phyloP scores from a whole-genome alignment of 805 yeast genomes.

The Hanseniaspora lachancei region DNA sequence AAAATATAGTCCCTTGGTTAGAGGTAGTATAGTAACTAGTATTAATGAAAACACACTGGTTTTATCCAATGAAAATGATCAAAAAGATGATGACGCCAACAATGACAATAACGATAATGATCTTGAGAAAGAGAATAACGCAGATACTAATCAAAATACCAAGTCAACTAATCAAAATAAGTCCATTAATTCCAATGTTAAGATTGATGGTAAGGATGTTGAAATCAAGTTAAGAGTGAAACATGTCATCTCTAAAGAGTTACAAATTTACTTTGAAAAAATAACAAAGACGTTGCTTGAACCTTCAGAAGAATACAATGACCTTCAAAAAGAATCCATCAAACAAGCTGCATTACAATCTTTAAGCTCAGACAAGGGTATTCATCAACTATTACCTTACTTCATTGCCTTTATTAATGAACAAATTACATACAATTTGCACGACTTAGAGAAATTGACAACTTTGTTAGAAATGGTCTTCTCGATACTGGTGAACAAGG shows the following conservation, averaged over 20 bases:
- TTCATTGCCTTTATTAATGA: constrained; percentile 93
- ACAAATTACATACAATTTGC: constrained; percentile 76
- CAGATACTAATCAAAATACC: not conserved
- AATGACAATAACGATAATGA: constrained; percentile 17
- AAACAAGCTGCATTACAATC: constrained; percentile 74
- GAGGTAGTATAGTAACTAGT: constrained; percentile 71
- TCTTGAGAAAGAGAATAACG: not conserved
- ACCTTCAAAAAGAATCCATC: constrained; percentile 35
- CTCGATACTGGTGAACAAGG: constrained; percentile 67
- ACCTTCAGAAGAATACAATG: constrained; percentile 13
- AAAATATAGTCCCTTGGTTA: constrained; percentile 56
- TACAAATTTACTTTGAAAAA: constrained; percentile 85
- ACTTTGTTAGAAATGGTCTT: constrained; percentile 84
- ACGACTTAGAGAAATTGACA: constrained; percentile 53
- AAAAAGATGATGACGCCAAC: constrained; percentile 13
- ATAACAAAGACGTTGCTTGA: constrained; percentile 56
- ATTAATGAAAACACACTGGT: constrained; percentile 36
- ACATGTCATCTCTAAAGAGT: constrained; percentile 86
- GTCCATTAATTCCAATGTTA: constrained; percentile 16
- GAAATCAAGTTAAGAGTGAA: constrained; percentile 82
- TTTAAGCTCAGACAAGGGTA: constrained; percentile 80
- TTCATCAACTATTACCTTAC: constrained; percentile 92
- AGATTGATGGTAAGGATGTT: constrained; percentile 35
- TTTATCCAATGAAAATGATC: constrained; percentile 10
- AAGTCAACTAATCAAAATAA: not conserved